Evolutionary conservation across 2,329 filamentous ascomycete genomes (phyloP).

Genomic region (Cylindrodendrum hubeiense): DNA sequence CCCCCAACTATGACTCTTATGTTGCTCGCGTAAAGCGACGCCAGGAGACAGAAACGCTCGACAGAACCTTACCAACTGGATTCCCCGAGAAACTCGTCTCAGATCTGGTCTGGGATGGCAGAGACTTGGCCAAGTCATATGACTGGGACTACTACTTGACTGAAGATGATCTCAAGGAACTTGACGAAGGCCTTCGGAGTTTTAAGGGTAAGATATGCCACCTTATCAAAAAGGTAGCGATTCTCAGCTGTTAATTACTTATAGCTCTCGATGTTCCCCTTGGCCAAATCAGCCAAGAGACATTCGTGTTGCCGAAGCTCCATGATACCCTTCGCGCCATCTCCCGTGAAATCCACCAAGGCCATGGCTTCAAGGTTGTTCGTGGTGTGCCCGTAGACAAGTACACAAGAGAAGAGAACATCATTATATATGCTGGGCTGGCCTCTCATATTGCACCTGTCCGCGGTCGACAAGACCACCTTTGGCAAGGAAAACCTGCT

Average conservation of each 20-base stretch:
- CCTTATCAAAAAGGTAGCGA: neutral
- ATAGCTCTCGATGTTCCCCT: slow-evolving; percentile 53
- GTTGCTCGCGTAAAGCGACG: slow-evolving; percentile 61
- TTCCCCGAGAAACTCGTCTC: slow-evolving; percentile 64
- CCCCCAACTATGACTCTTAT: slow-evolving; percentile 66
- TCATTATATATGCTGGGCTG: slow-evolving; percentile 70
- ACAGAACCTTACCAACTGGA: slow-evolving; percentile 58
- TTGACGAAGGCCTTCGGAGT: slow-evolving; percentile 55
- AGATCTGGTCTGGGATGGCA: slow-evolving; percentile 69
- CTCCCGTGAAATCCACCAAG: slow-evolving; percentile 65
- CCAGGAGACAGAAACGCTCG: slow-evolving; percentile 54
- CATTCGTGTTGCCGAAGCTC: slow-evolving; percentile 31
- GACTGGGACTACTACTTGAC: slow-evolving; percentile 67
- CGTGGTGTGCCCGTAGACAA: slow-evolving; percentile 65
- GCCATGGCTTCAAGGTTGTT: slow-evolving; percentile 71
- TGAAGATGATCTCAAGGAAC: slow-evolving; percentile 61
- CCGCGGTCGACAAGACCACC: slow-evolving; percentile 64
- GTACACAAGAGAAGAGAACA: slow-evolving; percentile 66
- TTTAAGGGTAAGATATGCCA: slow-evolving; percentile 53
- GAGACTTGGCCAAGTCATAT: slow-evolving; percentile 59
- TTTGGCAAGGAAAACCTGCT: slow-evolving; percentile 56
- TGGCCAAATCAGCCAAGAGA: slow-evolving; percentile 46
- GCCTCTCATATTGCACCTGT: slow-evolving; percentile 67
- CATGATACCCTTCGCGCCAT: slow-evolving; percentile 60
- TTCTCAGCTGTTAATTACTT: neutral